Evolutionary conservation across 2,329 filamentous ascomycete genomes (phyloP), one percentile per base, ranked within the genome.

Genomic region (Phyllosticta capitalensis): DNA sequence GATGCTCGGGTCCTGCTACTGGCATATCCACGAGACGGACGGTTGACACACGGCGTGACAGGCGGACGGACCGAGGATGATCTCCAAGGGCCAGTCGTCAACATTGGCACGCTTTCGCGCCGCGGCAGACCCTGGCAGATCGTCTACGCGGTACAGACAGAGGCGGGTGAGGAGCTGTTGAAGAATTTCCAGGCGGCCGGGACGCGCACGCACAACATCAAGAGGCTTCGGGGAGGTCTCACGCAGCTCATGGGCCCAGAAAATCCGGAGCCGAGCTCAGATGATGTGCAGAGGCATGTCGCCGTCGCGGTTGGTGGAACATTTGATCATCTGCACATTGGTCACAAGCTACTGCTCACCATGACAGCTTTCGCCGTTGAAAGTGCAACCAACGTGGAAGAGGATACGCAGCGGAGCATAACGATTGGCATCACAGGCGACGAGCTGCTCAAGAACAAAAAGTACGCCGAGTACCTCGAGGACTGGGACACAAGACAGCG

Each of bases 331-430:
- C 81, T 99, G 21, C 94, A 99, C 70, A 86, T 89, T 3, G 94
- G 94, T 5, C 94, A 99, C 77, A 99, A 97, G 75, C 80, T 97
- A n/a, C 82, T 99, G 20, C 82, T 99, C 20, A 91, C 92, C n/a
- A 92, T 92, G 62, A 89, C 88, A 0, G 83, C 86, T 0, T 82
- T 96, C 59, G 80, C 90, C 17, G 79, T 88, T 60, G 82, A 83
- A 38, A 66, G 67, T 26, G 63, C 64, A 53, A 54, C 61, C 24
- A 60, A 64, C 14, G 55, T 52, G 12, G 58, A 60, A 17, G 63
- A 65, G 51, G 62, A 67, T 9, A 52, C 54, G 9, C 66, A 71
- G 21, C 82, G 83, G 62, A 80, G 80, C 10, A 81, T 95, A 63
- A 87, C 91, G 19, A 81, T 96, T 50, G 94, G 94, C 12, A 88